phyloP scores from a whole-genome alignment of 371 early-diverging fungal genomes.

The Umbelopsis sp. region DNA sequence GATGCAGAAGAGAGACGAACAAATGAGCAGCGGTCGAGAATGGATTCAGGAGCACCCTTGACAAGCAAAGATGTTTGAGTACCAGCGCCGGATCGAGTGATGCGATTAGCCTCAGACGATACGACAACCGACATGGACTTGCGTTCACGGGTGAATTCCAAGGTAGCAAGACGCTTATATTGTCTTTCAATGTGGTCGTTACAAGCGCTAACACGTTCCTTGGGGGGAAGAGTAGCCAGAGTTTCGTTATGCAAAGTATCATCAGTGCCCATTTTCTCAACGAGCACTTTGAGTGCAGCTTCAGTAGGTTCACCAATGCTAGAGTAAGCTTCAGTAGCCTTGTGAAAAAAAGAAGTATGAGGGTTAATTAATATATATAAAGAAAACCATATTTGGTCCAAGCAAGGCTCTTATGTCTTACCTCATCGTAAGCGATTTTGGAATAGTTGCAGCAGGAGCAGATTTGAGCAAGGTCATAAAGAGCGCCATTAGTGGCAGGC shows the following conservation, averaged over 20 bases:
- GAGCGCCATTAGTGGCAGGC: constrained; percentile 51
- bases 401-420: constrained; percentile 8
- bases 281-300: constrained; percentile 93
- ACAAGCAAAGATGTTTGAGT: constrained; percentile 62
- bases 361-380: too few species aligned
- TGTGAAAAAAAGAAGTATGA: neutral
- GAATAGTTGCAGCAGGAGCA: constrained; percentile 95
- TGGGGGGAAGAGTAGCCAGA: constrained; percentile 48
- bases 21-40: constrained; percentile 85
- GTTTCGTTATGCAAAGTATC: constrained; percentile 65
- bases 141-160: constrained; percentile 96
- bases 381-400: neutral
- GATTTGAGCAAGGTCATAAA: constrained; percentile 79
- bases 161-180: constrained; percentile 65
- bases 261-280: constrained; percentile 89
- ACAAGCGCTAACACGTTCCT: constrained; percentile 65
- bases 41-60: constrained; percentile 94
- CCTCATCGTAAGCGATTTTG: constrained; percentile 76
- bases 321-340: constrained; percentile 56
- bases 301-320: constrained; percentile 98
- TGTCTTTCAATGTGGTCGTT: constrained; percentile 60
- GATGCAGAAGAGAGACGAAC: constrained; percentile 56
- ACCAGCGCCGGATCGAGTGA: constrained; percentile 28
- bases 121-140: constrained; percentile 96
- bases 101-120: constrained; percentile 31